Evolutionary conservation across 441 rosid species (phyloP).

Genomic region (Isatis lusitanica): DNA sequence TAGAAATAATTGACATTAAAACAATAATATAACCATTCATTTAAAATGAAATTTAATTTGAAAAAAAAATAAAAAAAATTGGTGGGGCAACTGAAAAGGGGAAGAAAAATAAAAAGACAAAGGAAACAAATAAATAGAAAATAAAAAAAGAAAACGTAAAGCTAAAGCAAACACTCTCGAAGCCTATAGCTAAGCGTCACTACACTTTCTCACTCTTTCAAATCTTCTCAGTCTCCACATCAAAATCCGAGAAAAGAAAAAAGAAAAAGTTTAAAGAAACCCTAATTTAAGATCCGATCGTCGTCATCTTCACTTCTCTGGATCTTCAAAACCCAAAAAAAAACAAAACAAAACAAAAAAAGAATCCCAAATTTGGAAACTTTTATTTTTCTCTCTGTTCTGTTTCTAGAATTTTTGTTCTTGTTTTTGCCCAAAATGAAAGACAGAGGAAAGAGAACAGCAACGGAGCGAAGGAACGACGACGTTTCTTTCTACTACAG

Average conservation of each 20-base stretch:
- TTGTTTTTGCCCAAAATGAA: constrained; percentile 44
- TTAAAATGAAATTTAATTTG: constrained; percentile 2
- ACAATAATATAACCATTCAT: neutral
- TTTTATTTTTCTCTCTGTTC: neutral
- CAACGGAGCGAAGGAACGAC: constrained; percentile 44
- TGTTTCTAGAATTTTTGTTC: constrained; percentile 11
- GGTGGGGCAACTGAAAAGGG: constrained; percentile 25
- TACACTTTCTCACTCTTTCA: constrained; percentile 39
- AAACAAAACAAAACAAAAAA: neutral
- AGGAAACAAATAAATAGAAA: neutral
- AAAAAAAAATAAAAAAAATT: neutral
- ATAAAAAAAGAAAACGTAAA: constrained; percentile 55
- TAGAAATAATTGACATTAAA: constrained; percentile 19
- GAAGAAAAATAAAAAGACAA: constrained; percentile 2
- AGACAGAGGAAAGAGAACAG: constrained; percentile 76
- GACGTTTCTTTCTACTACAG: constrained; percentile 43
- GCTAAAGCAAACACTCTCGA: constrained; percentile 52
- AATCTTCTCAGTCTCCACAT: neutral
- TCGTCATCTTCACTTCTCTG: constrained; percentile 26
- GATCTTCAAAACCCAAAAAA: constrained; percentile 23
- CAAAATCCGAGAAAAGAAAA: constrained; percentile 24
- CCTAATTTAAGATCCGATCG: constrained; percentile 31
- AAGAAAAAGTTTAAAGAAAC: constrained; percentile 19
- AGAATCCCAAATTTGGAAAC: neutral
- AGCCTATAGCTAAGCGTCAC: constrained; percentile 41